Percentiles rank a stretch among this genome's conserved stretches.
phyloP scores from a whole-genome alignment of 441 rosid species.

The Lagerstroemia fauriei region DNA sequence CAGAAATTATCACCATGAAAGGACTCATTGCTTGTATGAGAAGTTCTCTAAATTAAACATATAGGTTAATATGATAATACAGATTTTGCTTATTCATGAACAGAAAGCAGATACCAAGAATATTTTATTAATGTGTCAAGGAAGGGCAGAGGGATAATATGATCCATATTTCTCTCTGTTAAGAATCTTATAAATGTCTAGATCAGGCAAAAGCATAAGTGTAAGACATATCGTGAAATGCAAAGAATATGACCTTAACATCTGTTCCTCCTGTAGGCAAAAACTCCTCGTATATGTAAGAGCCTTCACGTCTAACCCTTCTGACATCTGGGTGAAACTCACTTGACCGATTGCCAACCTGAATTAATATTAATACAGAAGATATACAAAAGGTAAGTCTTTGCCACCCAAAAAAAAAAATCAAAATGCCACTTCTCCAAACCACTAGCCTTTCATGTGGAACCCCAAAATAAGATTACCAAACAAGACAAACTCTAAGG shows the following conservation, averaged over 20 bases:
- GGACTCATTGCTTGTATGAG: neutral
- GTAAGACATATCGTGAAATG: neutral
- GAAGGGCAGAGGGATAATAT: neutral
- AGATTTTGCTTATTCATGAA: neutral
- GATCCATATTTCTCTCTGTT: neutral
- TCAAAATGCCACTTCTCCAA: neutral
- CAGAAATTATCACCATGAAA: neutral
- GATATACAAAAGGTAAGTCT: neutral
- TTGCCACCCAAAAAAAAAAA: neutral
- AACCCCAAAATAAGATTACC: neutral
- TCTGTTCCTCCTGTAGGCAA: constrained; percentile 99
- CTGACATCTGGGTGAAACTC: constrained; percentile 97
- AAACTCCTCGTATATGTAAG: constrained; percentile 98
- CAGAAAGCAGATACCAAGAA: neutral
- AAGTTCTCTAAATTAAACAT: too few species aligned
- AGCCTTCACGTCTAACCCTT: constrained; percentile 96
- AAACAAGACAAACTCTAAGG: neutral
- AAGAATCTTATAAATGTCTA: neutral
- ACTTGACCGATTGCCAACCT: constrained; percentile 97
- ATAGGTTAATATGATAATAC: too few species aligned
- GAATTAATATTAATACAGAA: constrained; percentile 23
- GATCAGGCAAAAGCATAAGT: neutral
- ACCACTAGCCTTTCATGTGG: neutral
- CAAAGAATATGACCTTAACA: constrained; percentile 67
- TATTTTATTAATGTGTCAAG: too few species aligned